Conservation (phyloP, 257 asterid genomes). For the Fraxinus excelsior region DNA sequence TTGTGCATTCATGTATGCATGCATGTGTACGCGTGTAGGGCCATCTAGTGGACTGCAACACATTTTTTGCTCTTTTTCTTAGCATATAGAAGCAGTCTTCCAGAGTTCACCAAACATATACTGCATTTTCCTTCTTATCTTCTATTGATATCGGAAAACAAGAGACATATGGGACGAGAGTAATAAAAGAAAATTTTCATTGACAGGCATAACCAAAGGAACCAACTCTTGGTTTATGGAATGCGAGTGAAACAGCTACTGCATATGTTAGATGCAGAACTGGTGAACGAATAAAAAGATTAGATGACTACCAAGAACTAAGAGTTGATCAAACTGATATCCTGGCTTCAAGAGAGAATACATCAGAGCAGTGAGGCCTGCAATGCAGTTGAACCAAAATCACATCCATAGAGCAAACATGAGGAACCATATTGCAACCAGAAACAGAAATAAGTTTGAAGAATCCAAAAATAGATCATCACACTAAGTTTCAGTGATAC, state of each 20-base stretch:
- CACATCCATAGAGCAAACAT: conserved; percentile 12
- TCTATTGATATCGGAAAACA: not conserved
- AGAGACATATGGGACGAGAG: not conserved
- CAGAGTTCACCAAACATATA: not conserved
- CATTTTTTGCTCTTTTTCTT: not conserved
- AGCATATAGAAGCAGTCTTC: not conserved
- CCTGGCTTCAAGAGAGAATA: conserved; percentile 79
- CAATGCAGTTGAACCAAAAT: conserved; percentile 28
- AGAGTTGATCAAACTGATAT: conserved; percentile 71
- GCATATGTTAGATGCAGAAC: not conserved
- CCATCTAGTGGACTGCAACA: not conserved
- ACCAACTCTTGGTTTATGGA: conserved; percentile 13
- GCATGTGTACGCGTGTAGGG: not conserved
- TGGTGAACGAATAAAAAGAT: conserved; percentile 2
- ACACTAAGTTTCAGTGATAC: conserved; percentile 33
- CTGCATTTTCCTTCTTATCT: not conserved
- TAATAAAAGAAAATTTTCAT: conserved; percentile 6
- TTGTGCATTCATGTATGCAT: not conserved
- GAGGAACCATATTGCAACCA: not conserved
- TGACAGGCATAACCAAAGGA: conserved; percentile 15
- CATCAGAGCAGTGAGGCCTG: conserved; percentile 74
- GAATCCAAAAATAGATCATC: conserved; percentile 8
- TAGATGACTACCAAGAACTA: conserved; percentile 77
- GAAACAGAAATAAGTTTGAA: conserved; percentile 12
- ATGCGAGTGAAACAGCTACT: not conserved